Evolutionary conservation across 441 rosid species (phyloP), one percentile per base, ranked within the genome.

Genomic region (Adansonia rubrostipa): DNA sequence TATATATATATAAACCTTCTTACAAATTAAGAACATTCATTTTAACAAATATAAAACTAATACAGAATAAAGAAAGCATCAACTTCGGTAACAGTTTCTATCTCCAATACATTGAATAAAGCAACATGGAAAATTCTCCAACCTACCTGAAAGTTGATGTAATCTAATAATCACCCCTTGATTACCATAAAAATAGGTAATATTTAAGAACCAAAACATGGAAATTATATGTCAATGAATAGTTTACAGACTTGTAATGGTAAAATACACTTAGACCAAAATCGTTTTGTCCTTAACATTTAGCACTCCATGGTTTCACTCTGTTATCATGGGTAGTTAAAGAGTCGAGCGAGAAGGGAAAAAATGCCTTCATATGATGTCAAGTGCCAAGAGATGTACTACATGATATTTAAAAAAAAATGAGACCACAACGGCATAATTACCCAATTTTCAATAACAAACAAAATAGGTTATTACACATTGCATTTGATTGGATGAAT

Each of bases 81-180:
- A 13, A 22, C 19, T 50, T 13, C 24, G 6, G 57, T 24, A 50
- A 69, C 11, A 50, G 42, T 24, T 69, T 15, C 20, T 70, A 6
- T 70, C 74, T 70, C 44, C 58, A 24, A 47, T 17, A 20, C 19
- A 48, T 22, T 47, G 36, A 69, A 47, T 48, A 48, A 69, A 69
- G 73, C 42, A 20, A 6, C 15, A 44, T 44, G 53, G 71, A 67
- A 67, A 17, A 44, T 9, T 17, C 71, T 44, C 24, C 54, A 67
- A 67, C 33, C 51, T 44, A 15, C 1, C 15, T 19, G 53, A 47
- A 44, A 67, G 71, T 67, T 17, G 54, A 44, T 44, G 33, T 17
- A 11, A 69, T 20, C 17, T 48, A 20, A 11, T 20, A 20, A 20
- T 13, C 48, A 48, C n/a, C 56, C 73, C 22, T 19, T 67, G 54